These are phyloP conservation scores for Andrographis paniculata DNA, from an alignment of 305 asterid species.

Conservation along the genomic window DNA sequence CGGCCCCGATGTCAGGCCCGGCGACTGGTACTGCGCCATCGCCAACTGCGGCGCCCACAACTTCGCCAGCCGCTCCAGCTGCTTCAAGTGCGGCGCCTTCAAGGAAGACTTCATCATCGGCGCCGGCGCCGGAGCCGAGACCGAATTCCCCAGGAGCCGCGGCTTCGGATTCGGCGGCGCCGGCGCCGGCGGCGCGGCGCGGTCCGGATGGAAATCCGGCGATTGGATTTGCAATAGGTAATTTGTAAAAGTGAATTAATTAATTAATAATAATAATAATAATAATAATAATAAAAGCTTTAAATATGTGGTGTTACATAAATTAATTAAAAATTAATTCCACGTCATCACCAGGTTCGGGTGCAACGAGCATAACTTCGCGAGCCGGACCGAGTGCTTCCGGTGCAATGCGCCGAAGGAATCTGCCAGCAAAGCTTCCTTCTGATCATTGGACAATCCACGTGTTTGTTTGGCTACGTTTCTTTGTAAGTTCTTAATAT, in stretches of 20 bases:
- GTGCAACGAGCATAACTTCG: conserved; percentile 96
- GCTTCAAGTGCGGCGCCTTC: conserved; percentile 91
- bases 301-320: too few relatives aligned
- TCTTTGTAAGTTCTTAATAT: too few relatives aligned
- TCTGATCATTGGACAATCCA: conserved; percentile 25
- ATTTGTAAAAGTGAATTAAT: conserved; percentile 9
- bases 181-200: conserved; percentile 33
- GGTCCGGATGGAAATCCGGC: conserved; percentile 96
- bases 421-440: conserved; percentile 49
- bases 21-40: conserved; percentile 86
- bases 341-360: too few relatives aligned
- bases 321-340: too few relatives aligned
- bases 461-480: conserved; percentile 32
- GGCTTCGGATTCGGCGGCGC: conserved; percentile 31
- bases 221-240: conserved; percentile 96
- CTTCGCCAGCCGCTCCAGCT: conserved; percentile 96
- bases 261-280: neutral
- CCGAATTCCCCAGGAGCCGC: conserved; percentile 45
- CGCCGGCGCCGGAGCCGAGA: conserved; percentile 1
- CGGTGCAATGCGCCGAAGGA: conserved; percentile 98
- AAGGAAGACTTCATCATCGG: conserved; percentile 47
- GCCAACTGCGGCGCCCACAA: conserved; percentile 92
- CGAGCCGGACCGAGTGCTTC: conserved; percentile 94
- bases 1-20: conserved; percentile 97
- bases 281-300: too few relatives aligned